Conservation (phyloP, 2,329 filamentous ascomycete genomes). For the Fusarium sp. region DNA sequence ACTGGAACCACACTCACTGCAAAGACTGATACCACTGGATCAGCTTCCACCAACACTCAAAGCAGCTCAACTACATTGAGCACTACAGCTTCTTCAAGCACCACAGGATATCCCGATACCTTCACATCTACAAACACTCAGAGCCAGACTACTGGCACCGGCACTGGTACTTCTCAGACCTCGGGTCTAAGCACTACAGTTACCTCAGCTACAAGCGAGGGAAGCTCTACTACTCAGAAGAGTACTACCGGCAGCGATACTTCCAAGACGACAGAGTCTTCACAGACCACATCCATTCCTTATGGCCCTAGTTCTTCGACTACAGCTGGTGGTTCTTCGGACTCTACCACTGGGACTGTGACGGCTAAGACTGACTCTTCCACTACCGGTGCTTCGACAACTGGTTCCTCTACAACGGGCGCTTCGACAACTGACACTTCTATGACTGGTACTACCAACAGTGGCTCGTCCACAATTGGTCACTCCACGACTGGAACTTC, state of each 20-base stretch:
- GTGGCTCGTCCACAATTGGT: not conserved
- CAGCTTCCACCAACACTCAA: not conserved
- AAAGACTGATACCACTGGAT: not conserved
- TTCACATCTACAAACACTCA: not conserved
- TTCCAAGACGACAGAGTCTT: not conserved
- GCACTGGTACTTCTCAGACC: not conserved
- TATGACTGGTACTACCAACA: not conserved
- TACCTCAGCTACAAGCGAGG: constrained; percentile 16
- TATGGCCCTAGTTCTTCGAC: not conserved
- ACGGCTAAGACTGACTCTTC: not conserved
- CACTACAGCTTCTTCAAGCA: constrained; percentile 12
- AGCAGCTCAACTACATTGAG: constrained; percentile 19
- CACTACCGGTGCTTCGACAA: not conserved
- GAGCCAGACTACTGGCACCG: not conserved
- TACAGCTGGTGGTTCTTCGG: not conserved
- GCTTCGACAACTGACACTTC: not conserved
- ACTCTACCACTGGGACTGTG: not conserved
- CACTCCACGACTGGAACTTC: not conserved
- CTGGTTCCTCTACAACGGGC: not conserved
- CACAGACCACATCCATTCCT: not conserved
- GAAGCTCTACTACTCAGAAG: not conserved
- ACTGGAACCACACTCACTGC: not conserved
- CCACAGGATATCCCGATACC: not conserved
- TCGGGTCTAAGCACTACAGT: not conserved
- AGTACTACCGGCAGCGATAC: constrained; percentile 1